phyloP scores from a whole-genome alignment of 2,329 filamentous ascomycete genomes.

The Diaporthe aspalathi region DNA sequence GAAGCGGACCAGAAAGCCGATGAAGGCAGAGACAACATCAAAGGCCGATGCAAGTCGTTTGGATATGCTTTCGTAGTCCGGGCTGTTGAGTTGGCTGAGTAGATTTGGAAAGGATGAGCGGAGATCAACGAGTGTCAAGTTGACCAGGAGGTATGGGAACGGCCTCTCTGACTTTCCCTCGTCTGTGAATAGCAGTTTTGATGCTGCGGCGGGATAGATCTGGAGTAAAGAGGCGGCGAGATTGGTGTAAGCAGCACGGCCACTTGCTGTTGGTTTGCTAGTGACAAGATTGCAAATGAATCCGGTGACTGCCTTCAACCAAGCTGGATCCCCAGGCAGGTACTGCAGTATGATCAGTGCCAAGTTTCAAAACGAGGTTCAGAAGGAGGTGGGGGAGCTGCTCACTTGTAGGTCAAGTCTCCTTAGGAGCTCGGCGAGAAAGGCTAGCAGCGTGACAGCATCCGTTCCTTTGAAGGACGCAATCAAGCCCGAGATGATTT shows the following conservation, averaged over 20 bases:
- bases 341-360: constrained; percentile 50
- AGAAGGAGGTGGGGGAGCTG: background rate
- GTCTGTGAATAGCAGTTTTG: constrained; percentile 65
- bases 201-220: constrained; percentile 60
- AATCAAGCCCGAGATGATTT: constrained; percentile 60
- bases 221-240: constrained; percentile 68
- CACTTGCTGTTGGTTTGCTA: constrained; percentile 65
- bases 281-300: constrained; percentile 66
- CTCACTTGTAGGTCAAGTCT: constrained; percentile 61
- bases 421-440: constrained; percentile 64
- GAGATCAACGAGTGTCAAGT: constrained; percentile 74
- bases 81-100: constrained; percentile 66
- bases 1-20: constrained; percentile 66
- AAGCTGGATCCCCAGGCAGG: constrained; percentile 61
- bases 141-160: constrained; percentile 72
- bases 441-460: constrained; percentile 68
- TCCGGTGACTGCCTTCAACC: constrained; percentile 60
- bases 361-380: background rate
- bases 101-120: constrained; percentile 71
- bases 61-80: constrained; percentile 62
- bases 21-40: constrained; percentile 71
- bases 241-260: constrained; percentile 69
- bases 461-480: constrained; percentile 69
- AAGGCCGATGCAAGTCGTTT: constrained; percentile 69
- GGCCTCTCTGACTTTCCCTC: constrained; percentile 58